Conservation (phyloP, 83 land plant species). For the Picea abies region DNA sequence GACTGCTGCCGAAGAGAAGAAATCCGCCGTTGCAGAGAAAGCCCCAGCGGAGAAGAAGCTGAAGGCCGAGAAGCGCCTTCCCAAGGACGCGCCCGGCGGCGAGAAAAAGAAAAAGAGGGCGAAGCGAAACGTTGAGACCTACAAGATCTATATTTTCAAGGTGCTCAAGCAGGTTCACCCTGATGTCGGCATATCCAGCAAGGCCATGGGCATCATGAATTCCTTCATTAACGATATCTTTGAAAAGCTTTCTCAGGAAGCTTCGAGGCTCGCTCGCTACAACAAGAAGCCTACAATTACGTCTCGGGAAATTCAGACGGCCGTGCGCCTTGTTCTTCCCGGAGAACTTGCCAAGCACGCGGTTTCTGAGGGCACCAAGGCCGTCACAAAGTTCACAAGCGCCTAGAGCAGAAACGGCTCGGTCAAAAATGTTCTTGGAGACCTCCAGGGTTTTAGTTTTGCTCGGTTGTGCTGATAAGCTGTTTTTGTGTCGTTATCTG, state of each 20-base stretch:
- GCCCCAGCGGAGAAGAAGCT: slow-evolving; percentile 35
- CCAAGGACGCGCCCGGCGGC: slow-evolving; percentile 18
- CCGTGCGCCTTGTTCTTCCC: slow-evolving; percentile 33
- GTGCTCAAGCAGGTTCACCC: too few species aligned
- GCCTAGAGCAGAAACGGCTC: too few species aligned
- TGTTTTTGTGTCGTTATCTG: too few species aligned
- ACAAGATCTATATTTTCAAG: slow-evolving; percentile 50
- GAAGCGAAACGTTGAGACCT: slow-evolving; percentile 37
- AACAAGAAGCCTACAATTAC: slow-evolving; percentile 49
- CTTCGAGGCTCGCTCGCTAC: slow-evolving; percentile 34
- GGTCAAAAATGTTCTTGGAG: too few species aligned
- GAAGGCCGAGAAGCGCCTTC: slow-evolving; percentile 31
- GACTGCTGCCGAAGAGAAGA: slow-evolving; percentile 37
- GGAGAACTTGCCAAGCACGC: slow-evolving; percentile 46
- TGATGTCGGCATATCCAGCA: slow-evolving; percentile 36
- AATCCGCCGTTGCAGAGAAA: slow-evolving; percentile 18
- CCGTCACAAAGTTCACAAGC: too few species aligned
- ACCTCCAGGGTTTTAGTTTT: too few species aligned
- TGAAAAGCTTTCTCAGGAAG: slow-evolving; percentile 41
- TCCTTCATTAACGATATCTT: slow-evolving; percentile 43
- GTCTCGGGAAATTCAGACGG: slow-evolving; percentile 43
- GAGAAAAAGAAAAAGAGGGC: slow-evolving; percentile 40
- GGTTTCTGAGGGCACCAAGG: slow-evolving; percentile 34
- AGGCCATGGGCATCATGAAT: slow-evolving; percentile 51
- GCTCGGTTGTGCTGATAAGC: too few species aligned